A percentile compares a stretch with the other conserved stretches of the same genome.
These are phyloP conservation scores for Clonostachys solani DNA, from an alignment of 2,329 filamentous ascomycete species.

Conservation along the genomic window DNA sequence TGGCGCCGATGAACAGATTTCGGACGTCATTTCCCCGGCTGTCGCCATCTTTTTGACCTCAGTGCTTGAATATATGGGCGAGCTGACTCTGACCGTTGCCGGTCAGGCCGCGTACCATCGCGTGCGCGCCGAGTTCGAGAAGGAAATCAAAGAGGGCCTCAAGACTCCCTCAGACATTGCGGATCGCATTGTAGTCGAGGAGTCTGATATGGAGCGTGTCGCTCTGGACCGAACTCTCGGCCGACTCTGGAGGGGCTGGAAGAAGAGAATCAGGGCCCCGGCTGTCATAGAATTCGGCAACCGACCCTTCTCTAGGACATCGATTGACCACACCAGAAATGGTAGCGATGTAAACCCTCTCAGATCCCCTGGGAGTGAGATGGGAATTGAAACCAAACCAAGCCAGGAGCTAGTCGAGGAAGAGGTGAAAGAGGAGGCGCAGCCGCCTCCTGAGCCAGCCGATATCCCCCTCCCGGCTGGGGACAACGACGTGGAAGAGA, in stretches of 20 bases:
- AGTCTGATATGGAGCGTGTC: conserved; percentile 88
- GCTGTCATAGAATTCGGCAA: conserved; percentile 14
- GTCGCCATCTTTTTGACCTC: conserved; percentile 96
- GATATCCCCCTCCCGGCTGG: conserved; percentile 64
- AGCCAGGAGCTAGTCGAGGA: not conserved
- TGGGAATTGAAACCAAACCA: not conserved
- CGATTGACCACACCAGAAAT: conserved; percentile 20
- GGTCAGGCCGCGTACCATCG: conserved; percentile 78
- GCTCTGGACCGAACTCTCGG: conserved; percentile 86
- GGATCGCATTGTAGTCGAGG: conserved; percentile 77
- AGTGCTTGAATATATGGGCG: conserved; percentile 88
- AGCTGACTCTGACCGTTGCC: conserved; percentile 83
- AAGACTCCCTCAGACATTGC: conserved; percentile 42
- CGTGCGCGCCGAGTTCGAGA: conserved; percentile 53
- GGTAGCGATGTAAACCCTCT: conserved; percentile 30
- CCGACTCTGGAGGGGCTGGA: conserved; percentile 91
- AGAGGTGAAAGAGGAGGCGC: not conserved
- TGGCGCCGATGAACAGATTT: conserved; percentile 50
- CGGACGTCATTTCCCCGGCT: conserved; percentile 76
- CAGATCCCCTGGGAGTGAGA: conserved; percentile 22
- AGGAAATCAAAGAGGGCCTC: conserved; percentile 49
- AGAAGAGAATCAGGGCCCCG: conserved; percentile 71
- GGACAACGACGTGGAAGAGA: conserved; percentile 70
- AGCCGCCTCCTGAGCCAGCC: conserved; percentile 15
- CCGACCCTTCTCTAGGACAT: conserved; percentile 45